A percentile compares a stretch with the other conserved stretches of the same genome.
These are phyloP conservation scores for Gaeumannomyces tritici DNA, from an alignment of 2,329 filamentous ascomycete species.

Conservation along the genomic window DNA sequence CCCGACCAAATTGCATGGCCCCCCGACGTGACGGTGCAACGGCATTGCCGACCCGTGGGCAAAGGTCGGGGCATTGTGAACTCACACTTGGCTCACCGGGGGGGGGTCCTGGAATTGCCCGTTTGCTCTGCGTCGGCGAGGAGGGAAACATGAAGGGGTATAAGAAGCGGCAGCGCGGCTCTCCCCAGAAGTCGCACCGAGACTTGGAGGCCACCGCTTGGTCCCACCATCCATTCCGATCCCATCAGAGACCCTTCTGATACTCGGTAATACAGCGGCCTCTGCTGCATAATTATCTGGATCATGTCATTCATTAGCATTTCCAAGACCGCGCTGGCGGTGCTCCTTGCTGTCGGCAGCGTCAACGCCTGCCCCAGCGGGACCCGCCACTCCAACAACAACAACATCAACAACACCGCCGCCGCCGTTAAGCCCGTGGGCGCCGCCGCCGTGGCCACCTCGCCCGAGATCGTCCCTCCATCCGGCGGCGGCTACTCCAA, in stretches of 20 bases:
- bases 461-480: no score
- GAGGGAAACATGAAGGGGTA: not conserved
- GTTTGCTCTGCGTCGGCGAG: not conserved
- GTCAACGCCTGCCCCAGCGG: not conserved
- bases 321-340: not conserved
- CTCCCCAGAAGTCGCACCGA: not conserved
- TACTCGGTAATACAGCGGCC: not conserved
- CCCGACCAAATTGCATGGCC: not conserved
- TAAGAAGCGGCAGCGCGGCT: not conserved
- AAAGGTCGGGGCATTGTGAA: not conserved
- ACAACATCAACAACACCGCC: no score
- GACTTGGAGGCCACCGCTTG: not conserved
- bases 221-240: not conserved
- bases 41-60: not conserved
- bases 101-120: not conserved
- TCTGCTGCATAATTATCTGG: not conserved
- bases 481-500: no score
- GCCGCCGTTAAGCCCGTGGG: no score
- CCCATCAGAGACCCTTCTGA: no score
- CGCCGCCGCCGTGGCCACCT: no score
- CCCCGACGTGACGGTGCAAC: not conserved
- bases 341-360: not conserved
- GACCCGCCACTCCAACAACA: not conserved
- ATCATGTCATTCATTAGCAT: constrained; percentile 1
- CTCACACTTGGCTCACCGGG: not conserved